These are phyloP conservation scores for Suillus placidus DNA, from an alignment of 768 basidiomycete genomes.

Conservation along the genomic window DNA sequence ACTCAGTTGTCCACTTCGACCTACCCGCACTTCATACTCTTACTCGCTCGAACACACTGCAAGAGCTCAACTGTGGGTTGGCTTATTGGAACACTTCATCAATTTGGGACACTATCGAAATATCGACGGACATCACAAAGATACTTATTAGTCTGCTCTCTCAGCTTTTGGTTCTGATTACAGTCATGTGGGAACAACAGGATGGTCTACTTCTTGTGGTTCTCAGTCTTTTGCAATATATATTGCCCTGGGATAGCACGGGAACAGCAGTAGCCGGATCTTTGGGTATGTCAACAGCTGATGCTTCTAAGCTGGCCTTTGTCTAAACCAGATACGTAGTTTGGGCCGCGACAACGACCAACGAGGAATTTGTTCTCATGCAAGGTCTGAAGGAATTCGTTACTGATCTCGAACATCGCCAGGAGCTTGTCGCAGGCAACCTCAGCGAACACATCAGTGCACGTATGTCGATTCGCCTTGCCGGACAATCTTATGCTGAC, in stretches of 20 bases:
- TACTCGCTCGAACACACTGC: slow-evolving; percentile 58
- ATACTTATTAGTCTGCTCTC: slow-evolving; percentile 54
- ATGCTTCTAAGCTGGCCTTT: neutral
- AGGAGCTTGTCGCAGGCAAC: slow-evolving; percentile 73
- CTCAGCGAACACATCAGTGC: slow-evolving; percentile 54
- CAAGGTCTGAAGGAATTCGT: slow-evolving; percentile 66
- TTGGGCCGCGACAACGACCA: slow-evolving; percentile 73
- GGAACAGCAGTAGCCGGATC: slow-evolving; percentile 22
- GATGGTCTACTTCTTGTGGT: slow-evolving; percentile 63
- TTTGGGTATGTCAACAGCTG: slow-evolving; percentile 32
- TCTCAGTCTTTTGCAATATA: slow-evolving; percentile 54
- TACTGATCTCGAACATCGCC: slow-evolving; percentile 48
- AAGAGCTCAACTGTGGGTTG: slow-evolving; percentile 60
- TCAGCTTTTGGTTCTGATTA: slow-evolving; percentile 61
- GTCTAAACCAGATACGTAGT: slow-evolving; percentile 32
- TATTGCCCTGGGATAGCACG: slow-evolving; percentile 45
- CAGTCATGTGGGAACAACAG: slow-evolving; percentile 62
- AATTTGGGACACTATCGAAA: slow-evolving; percentile 61
- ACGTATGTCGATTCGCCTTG: slow-evolving; percentile 40
- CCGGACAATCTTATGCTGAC: neutral
- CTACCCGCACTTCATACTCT: slow-evolving; percentile 62
- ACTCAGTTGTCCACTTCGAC: slow-evolving; percentile 69
- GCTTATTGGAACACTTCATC: slow-evolving; percentile 51
- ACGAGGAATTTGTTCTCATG: slow-evolving; percentile 61
- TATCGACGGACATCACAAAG: slow-evolving; percentile 42